Percentiles rank a stretch among this genome's conserved stretches.
phyloP scores from a whole-genome alignment of 2,329 filamentous ascomycete genomes.

The Clathrospora elynae region DNA sequence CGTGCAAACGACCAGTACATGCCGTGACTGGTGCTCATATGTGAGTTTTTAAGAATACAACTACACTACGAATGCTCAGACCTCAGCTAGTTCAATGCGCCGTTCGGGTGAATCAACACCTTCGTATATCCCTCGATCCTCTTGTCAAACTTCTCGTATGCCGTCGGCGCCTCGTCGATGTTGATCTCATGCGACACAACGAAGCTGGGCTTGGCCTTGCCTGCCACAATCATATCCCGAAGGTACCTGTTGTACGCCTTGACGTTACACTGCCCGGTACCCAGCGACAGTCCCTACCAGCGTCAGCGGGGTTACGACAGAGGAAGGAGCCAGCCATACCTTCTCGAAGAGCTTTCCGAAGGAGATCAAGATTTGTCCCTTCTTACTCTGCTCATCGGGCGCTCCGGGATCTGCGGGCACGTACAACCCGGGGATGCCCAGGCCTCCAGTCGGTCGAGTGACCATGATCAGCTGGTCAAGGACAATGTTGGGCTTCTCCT shows the following conservation, averaged over 20 bases:
- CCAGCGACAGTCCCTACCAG: slow-evolving; percentile 61
- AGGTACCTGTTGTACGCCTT: slow-evolving; percentile 71
- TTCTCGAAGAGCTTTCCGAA: slow-evolving; percentile 74
- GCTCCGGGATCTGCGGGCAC: slow-evolving; percentile 65
- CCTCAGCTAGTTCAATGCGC: slow-evolving; percentile 38
- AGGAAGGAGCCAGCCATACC: slow-evolving; percentile 42
- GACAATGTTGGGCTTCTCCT: slow-evolving; percentile 67
- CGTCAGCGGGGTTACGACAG: slow-evolving; percentile 9
- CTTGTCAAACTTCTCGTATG: slow-evolving; percentile 70
- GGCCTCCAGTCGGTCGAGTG: slow-evolving; percentile 64
- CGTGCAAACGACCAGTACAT: slow-evolving; percentile 1
- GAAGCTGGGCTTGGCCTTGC: slow-evolving; percentile 68
- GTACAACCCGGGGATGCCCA: slow-evolving; percentile 65
- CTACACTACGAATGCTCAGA: slow-evolving; percentile 9
- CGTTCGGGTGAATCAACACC: slow-evolving; percentile 70
- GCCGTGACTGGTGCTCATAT: neutral
- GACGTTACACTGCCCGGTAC: slow-evolving; percentile 70
- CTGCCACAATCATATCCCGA: slow-evolving; percentile 67
- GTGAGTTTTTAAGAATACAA: slow-evolving; percentile 5
- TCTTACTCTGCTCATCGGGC: slow-evolving; percentile 63
- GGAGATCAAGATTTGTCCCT: slow-evolving; percentile 66
- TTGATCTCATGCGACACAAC: slow-evolving; percentile 68
- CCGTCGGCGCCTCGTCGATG: slow-evolving; percentile 64
- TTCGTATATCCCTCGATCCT: slow-evolving; percentile 70
- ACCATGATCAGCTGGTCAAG: slow-evolving; percentile 68